Conservation (phyloP, 257 asterid species). For the Solanum sitiens region DNA sequence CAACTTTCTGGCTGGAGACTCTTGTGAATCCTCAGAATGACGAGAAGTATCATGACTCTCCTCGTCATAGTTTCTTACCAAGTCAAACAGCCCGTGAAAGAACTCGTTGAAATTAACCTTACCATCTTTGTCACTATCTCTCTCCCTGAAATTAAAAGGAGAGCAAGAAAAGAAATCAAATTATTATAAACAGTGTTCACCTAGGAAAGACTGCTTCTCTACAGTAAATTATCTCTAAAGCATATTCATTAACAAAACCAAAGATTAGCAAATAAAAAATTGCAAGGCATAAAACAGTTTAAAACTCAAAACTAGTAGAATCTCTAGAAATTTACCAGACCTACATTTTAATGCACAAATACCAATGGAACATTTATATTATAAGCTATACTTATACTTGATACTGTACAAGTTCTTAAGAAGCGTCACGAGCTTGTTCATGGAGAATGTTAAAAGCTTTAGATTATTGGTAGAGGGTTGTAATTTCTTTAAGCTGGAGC, state of each 20-base stretch:
- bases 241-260: not conserved
- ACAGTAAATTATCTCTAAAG: not conserved
- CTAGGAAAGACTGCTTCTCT: not conserved
- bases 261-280: not conserved
- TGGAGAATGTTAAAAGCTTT: not conserved
- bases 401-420: not conserved
- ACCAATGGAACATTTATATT: not conserved
- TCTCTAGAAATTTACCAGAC: not conserved
- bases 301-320: not conserved
- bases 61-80: slow-evolving; percentile 66
- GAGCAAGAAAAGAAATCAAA: not conserved
- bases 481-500: not conserved
- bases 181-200: not conserved
- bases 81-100: slow-evolving; percentile 82
- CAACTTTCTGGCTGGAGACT: slow-evolving; percentile 64
- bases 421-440: not conserved
- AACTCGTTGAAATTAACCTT: slow-evolving; percentile 77
- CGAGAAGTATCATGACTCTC: slow-evolving; percentile 43
- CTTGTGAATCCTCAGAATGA: slow-evolving; percentile 31
- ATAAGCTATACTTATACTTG: not conserved
- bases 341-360: not conserved
- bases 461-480: not conserved
- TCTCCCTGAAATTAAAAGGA: slow-evolving; percentile 44
- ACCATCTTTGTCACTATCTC: slow-evolving; percentile 85
- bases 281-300: not conserved